phyloP scores from a whole-genome alignment of 2,329 filamentous ascomycete genomes.

The Bipolaris oryzae region DNA sequence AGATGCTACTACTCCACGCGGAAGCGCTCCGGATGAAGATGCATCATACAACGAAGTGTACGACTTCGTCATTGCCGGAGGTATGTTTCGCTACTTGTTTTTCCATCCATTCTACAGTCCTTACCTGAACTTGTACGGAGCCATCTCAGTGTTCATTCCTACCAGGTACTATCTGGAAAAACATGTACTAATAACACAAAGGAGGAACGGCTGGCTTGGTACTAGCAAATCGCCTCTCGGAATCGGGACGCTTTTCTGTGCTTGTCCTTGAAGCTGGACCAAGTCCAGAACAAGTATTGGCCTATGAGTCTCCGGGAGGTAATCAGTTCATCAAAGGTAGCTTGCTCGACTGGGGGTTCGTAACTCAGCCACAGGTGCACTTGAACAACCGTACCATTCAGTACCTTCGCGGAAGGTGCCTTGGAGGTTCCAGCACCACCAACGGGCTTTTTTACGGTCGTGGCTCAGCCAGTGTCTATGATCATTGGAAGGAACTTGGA shows the following conservation, averaged over 20 bases:
- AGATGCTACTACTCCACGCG: slow-evolving; percentile 11
- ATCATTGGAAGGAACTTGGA: slow-evolving; percentile 63
- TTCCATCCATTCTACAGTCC: too few relatives aligned
- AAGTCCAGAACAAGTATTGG: slow-evolving; percentile 37
- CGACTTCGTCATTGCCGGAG: slow-evolving; percentile 28
- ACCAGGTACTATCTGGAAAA: neutral
- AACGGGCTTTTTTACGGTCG: slow-evolving; percentile 47
- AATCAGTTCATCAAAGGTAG: slow-evolving; percentile 38
- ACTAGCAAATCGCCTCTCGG: slow-evolving; percentile 34
- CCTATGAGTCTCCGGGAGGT: slow-evolving; percentile 36
- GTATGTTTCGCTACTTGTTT: slow-evolving; percentile 5
- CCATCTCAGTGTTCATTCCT: too few relatives aligned
- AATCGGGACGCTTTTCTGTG: slow-evolving; percentile 32
- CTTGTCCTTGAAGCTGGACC: slow-evolving; percentile 44
- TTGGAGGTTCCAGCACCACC: slow-evolving; percentile 43
- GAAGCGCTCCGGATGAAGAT: slow-evolving; percentile 7
- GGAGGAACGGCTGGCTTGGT: slow-evolving; percentile 36
- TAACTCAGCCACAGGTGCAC: slow-evolving; percentile 32
- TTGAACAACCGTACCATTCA: slow-evolving; percentile 30
- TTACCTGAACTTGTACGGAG: too few relatives aligned
- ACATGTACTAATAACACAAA: neutral
- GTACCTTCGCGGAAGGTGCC: slow-evolving; percentile 30
- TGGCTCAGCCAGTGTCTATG: slow-evolving; percentile 44
- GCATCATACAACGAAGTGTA: slow-evolving; percentile 26
- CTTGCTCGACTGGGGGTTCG: slow-evolving; percentile 39